These are phyloP conservation scores for Salvia sclarea DNA, from an alignment of 305 asterid genomes.

Conservation along the genomic window DNA sequence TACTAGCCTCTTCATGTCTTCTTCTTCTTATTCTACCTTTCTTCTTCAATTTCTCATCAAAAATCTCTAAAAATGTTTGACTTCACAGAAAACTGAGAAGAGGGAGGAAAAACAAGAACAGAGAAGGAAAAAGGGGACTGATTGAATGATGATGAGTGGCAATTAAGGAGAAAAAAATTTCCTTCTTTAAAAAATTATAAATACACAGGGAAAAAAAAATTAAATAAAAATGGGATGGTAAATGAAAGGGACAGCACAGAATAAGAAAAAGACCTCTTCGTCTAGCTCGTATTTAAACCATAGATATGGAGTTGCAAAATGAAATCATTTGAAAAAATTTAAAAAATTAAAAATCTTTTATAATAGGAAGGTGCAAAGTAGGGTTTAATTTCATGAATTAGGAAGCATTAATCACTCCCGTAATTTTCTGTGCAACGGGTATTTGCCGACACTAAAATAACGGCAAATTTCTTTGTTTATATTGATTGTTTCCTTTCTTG, in stretches of 20 bases:
- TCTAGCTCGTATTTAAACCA: slow-evolving; percentile 34
- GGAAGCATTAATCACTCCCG: slow-evolving; percentile 45
- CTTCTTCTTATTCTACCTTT: slow-evolving; percentile 5
- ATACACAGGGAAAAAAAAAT: slow-evolving; percentile 18
- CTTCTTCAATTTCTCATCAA: slow-evolving; percentile 64
- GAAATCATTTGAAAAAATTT: not conserved
- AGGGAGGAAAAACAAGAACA: slow-evolving; percentile 29
- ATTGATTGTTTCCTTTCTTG: slow-evolving; percentile 6
- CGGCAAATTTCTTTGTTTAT: slow-evolving; percentile 23
- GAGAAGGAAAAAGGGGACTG: slow-evolving; percentile 34
- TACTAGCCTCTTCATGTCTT: slow-evolving; percentile 93
- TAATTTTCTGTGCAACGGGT: slow-evolving; percentile 43
- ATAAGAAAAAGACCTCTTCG: slow-evolving; percentile 45
- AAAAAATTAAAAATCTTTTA: not conserved
- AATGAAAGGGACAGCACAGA: slow-evolving; percentile 51
- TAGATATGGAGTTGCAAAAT: slow-evolving; percentile 26
- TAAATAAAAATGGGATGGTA: slow-evolving; percentile 31
- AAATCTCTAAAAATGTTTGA: slow-evolving; percentile 43
- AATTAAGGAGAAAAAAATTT: slow-evolving; percentile 44
- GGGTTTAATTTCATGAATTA: slow-evolving; percentile 36
- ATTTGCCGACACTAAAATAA: slow-evolving; percentile 51
- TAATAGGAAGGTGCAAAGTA: slow-evolving; percentile 18
- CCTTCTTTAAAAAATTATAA: not conserved
- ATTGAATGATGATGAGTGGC: slow-evolving; percentile 65
- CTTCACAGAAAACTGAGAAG: slow-evolving; percentile 39